Base-by-base conservation (phyloP, 2,329 filamentous ascomycete genomes). In the Diaporthe australafricana region DNA sequence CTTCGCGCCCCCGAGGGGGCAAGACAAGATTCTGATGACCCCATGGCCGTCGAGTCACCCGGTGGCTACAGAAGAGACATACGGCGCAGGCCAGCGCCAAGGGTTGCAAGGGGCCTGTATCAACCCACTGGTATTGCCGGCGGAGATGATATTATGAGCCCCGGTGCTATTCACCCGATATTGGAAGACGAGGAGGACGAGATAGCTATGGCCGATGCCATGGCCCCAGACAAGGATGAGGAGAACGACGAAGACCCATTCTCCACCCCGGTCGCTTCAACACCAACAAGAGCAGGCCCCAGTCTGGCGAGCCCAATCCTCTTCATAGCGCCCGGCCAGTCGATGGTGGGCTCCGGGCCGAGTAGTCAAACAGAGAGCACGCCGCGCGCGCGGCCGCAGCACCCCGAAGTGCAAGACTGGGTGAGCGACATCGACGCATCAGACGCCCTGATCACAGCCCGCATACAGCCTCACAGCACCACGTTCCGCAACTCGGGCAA, bases 321-420 rank as follows among this genome's bases (percentile, higher is more conserved):
- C 4, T 76, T 81, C 30, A 77, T 77, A 2, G 78, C 80, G 4
- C 45, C 83, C 82, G 3, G 83, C 84, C 0, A 85, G 82, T 68
- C 83, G 14, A 65, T n/a, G 2, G 84, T 1, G 84, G 87, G n/a
- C 27, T 50, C 47, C 1, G 47, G 35, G 14, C 70, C 72, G 11
- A 42, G 55, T 12, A 71, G 68, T 20, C 72, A 70, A 20, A 60
- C 72, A 25, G 70, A 72, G 14, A 57, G 66, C 48, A 55, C 65
- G 42, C 70, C 57, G n/a, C 70, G 42, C 12, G 38, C 48, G 12
- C 74, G 76, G 74, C 30, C 78, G 74, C 66, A 82, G 60, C 86
- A 90, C 75, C 85, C 85, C 0, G 88, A 90, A 40, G 88, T 90
- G 2, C 86, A 87, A 70, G 86, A 87, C 73, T 90, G 88, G 88